A percentile compares a stretch with the other conserved stretches of the same genome.
Conservation (phyloP, 2,329 filamentous ascomycete species). For the Monilinia laxa region DNA sequence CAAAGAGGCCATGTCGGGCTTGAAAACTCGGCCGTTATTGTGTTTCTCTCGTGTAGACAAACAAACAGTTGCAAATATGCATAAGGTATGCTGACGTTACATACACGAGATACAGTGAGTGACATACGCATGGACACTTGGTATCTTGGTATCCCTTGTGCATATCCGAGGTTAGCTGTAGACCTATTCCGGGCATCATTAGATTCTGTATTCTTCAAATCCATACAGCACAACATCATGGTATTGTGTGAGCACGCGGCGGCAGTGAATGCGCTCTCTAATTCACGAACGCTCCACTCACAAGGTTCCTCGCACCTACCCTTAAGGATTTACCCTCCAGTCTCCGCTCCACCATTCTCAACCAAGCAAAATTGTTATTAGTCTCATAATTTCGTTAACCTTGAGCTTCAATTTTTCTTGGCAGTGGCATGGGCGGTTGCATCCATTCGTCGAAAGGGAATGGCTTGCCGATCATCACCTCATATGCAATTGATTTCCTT, state of each 20-base stretch:
- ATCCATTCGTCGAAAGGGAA: background rate
- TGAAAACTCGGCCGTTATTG: background rate
- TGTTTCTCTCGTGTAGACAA: background rate
- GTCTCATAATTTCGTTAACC: background rate
- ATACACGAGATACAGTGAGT: background rate
- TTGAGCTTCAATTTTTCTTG: background rate
- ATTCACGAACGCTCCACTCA: background rate
- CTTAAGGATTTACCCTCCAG: background rate
- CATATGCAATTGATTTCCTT: background rate
- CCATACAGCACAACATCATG: no score
- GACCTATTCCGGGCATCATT: background rate
- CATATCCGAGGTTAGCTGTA: background rate
- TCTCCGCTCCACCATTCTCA: background rate
- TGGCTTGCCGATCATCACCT: conserved; percentile 10
- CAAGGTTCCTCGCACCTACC: no score
- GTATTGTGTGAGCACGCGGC: background rate
- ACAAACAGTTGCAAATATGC: background rate
- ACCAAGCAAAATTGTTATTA: background rate
- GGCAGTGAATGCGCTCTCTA: background rate
- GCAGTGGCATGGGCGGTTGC: background rate
- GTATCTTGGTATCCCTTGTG: conserved; percentile 4
- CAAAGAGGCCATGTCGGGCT: background rate
- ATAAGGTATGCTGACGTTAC: background rate
- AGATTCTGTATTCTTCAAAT: no score
- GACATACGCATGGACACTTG: background rate